A percentile compares a stretch with the other conserved stretches of the same genome.
These are phyloP conservation scores for Schoenoplectus triqueter DNA, from an alignment of 202 grass and related monocot genomes.

Conservation along the genomic window DNA sequence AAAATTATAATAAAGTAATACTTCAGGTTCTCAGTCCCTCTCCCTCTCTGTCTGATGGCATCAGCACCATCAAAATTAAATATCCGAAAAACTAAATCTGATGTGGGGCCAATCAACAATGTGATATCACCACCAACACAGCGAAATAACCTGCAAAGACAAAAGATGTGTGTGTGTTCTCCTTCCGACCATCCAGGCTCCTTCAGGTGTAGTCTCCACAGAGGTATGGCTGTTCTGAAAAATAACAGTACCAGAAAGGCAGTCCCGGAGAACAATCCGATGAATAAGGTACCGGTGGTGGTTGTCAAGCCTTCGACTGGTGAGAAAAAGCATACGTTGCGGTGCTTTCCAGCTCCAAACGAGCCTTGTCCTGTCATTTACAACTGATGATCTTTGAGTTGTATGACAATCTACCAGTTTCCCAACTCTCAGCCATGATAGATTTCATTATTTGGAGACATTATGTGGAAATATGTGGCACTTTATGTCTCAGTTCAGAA, in stretches of 20 bases:
- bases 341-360: background rate
- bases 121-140: background rate
- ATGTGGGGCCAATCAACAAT: background rate
- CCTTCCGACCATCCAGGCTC: constrained; percentile 1
- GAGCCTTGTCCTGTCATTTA: background rate
- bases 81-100: background rate
- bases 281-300: background rate
- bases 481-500: background rate
- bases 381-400: background rate
- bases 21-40: too few relatives aligned
- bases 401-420: background rate
- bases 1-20: background rate
- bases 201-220: background rate
- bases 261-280: background rate
- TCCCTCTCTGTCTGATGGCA: background rate
- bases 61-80: background rate
- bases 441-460: background rate
- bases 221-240: background rate
- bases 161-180: background rate
- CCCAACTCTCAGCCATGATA: background rate
- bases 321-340: background rate
- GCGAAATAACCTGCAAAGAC: background rate
- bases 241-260: background rate
- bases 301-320: background rate
- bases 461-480: background rate